Percentiles rank a stretch among this genome's conserved stretches.
Conservation (phyloP, 805 yeast species). For the Metschnikowia drakensbergensis region DNA sequence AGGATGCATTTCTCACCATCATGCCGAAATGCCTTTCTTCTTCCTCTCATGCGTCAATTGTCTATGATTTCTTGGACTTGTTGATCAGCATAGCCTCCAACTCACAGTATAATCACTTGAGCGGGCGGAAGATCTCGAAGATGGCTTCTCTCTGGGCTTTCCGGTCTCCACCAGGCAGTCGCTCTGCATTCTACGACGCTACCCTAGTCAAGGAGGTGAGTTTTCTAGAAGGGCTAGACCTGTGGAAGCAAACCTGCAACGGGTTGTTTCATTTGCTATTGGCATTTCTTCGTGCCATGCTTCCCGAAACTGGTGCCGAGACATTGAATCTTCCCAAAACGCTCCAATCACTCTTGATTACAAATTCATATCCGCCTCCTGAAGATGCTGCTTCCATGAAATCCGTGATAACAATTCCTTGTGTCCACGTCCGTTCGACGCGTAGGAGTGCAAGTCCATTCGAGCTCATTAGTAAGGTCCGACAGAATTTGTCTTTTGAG, state of each 20-base stretch:
- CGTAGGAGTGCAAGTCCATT: constrained; percentile 45
- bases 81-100: constrained; percentile 74
- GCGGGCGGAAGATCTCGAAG: constrained; percentile 75
- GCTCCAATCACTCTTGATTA: constrained; percentile 59
- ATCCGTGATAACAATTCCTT: constrained; percentile 51
- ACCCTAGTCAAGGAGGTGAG: constrained; percentile 29
- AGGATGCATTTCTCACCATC: constrained; percentile 68
- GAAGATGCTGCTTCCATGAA: constrained; percentile 30
- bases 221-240: constrained; percentile 66
- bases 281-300: constrained; percentile 74
- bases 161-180: constrained; percentile 18
- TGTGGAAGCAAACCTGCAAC: constrained; percentile 79
- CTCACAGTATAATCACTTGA: constrained; percentile 70
- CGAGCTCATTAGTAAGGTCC: constrained; percentile 52
- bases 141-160: constrained; percentile 92
- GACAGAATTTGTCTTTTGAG: constrained; percentile 59
- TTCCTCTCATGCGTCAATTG: constrained; percentile 86
- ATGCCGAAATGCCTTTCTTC: constrained; percentile 83
- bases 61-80: constrained; percentile 81
- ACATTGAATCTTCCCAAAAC: constrained; percentile 59
- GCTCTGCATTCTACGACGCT: constrained; percentile 36
- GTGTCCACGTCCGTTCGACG: constrained; percentile 58
- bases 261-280: constrained; percentile 80
- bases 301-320: constrained; percentile 61
- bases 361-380: constrained; percentile 62